A percentile compares a stretch with the other conserved stretches of the same genome.
Conservation (phyloP, 2,329 filamentous ascomycete species). For the Teratosphaeria pseudoeucalypti region DNA sequence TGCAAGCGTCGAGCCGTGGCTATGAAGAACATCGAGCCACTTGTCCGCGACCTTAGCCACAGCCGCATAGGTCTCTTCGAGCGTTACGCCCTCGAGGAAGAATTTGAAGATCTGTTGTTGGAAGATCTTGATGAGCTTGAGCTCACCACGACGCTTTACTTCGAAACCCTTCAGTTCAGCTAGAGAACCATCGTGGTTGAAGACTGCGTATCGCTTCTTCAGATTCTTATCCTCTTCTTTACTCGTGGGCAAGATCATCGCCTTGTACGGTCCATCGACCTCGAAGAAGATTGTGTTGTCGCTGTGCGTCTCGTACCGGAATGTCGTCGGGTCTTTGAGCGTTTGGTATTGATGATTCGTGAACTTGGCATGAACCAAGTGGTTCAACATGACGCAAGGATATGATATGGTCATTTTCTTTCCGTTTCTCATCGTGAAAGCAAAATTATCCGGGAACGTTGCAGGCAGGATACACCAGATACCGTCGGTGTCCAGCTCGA, state of each 20-base stretch:
- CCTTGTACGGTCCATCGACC: conserved; percentile 92
- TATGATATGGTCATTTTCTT: conserved; percentile 97
- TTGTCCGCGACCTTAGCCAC: conserved; percentile 92
- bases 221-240: conserved; percentile 99
- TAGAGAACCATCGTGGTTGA: conserved; percentile 93
- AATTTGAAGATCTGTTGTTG: conserved; percentile 99
- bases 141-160: conserved; percentile 89
- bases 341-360: conserved; percentile 98
- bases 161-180: conserved; percentile 97
- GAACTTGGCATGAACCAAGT: conserved; percentile 86
- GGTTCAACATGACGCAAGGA: conserved; percentile 97
- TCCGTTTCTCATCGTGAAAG: conserved; percentile 86
- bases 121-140: conserved; percentile 99
- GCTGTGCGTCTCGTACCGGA: conserved; percentile 92
- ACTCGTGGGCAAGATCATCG: conserved; percentile 93
- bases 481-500: conserved; percentile 95
- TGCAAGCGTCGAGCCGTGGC: conserved; percentile 75
- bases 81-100: conserved; percentile 81
- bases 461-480: conserved; percentile 99
- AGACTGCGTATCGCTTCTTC: conserved; percentile 98
- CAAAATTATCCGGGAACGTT: conserved; percentile 92
- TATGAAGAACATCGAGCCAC: conserved; percentile 92
- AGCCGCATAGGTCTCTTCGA: conserved; percentile 78
- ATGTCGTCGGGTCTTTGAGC: conserved; percentile 63
- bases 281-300: conserved; percentile 99